Evolutionary conservation across 2,329 filamentous ascomycete genomes (phyloP).

Genomic region (Calonectria naviculata): DNA sequence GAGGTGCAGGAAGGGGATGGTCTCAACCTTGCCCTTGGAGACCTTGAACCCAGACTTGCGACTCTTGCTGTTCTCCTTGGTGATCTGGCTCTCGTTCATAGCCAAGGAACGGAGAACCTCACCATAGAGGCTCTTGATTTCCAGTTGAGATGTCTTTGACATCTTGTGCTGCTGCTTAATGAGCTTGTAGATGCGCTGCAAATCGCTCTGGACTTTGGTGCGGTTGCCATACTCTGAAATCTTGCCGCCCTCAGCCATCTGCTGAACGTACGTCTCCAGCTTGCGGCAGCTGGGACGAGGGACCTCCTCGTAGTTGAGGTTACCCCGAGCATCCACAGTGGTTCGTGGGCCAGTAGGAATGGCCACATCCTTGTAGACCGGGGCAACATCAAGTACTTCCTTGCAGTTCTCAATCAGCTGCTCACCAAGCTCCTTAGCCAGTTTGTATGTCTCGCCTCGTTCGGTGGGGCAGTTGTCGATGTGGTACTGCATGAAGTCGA

Average conservation of each 20-base stretch:
- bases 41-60: constrained; percentile 64
- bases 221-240: constrained; percentile 99
- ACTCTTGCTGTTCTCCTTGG: constrained; percentile 81
- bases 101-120: constrained; percentile 93
- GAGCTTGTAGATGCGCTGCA: constrained; percentile 95
- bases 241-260: constrained; percentile 98
- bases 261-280: constrained; percentile 96
- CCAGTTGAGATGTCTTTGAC: constrained; percentile 93
- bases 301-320: constrained; percentile 90
- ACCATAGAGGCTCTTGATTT: constrained; percentile 95
- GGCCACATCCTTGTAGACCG: constrained; percentile 96
- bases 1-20: constrained; percentile 96
- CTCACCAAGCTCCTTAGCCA: constrained; percentile 94
- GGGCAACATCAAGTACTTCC: constrained; percentile 84
- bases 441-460: constrained; percentile 94
- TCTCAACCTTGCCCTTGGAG: constrained; percentile 92
- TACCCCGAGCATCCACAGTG: constrained; percentile 90
- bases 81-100: constrained; percentile 99
- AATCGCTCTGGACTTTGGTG: constrained; percentile 96
- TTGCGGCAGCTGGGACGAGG: constrained; percentile 92
- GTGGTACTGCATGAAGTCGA: constrained; percentile 99
- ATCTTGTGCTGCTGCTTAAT: constrained; percentile 99
- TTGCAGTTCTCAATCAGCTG: constrained; percentile 98
- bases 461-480: constrained; percentile 99
- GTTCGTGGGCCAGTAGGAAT: constrained; percentile 93